phyloP scores from a whole-genome alignment of 768 basidiomycete species.

The Rhodocollybia butyracea region DNA sequence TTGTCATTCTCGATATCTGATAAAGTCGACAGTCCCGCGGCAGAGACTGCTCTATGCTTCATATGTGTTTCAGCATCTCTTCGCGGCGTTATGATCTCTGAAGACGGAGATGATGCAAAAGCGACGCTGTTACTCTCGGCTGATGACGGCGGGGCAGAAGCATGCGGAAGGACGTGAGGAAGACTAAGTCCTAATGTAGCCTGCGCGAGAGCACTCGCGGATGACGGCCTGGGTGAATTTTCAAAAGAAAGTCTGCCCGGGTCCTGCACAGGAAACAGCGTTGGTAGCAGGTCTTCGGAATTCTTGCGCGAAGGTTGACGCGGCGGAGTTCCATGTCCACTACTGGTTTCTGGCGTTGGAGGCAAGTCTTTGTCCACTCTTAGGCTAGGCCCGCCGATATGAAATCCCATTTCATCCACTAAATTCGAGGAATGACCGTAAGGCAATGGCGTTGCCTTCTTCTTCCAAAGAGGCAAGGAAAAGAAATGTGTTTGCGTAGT shows the following conservation, averaged over 20 bases:
- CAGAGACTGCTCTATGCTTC: constrained; percentile 28
- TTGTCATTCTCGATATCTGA: constrained; percentile 15
- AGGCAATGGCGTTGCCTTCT: constrained; percentile 36
- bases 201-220: constrained; percentile 46
- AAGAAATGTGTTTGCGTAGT: constrained; percentile 60
- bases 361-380: constrained; percentile 50
- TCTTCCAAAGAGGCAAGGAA: constrained; percentile 64
- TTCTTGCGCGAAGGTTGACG: constrained; percentile 3
- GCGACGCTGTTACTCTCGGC: constrained; percentile 48
- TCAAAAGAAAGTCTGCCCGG: constrained; percentile 5
- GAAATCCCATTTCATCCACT: constrained; percentile 21
- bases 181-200: constrained; percentile 58
- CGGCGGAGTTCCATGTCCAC: not conserved
- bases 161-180: constrained; percentile 46
- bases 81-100: constrained; percentile 17
- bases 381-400: constrained; percentile 16
- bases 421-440: constrained; percentile 25
- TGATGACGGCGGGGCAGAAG: constrained; percentile 37
- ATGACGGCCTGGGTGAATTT: constrained; percentile 22
- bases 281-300: constrained; percentile 3
- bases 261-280: constrained; percentile 10
- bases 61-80: constrained; percentile 46
- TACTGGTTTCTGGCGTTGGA: constrained; percentile 37
- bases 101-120: constrained; percentile 30
- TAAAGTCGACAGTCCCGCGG: constrained; percentile 14